Evolutionary conservation across 495 filamentous ascomycete genomes (phyloP).

Genomic region (Aspergillus avenaceus): DNA sequence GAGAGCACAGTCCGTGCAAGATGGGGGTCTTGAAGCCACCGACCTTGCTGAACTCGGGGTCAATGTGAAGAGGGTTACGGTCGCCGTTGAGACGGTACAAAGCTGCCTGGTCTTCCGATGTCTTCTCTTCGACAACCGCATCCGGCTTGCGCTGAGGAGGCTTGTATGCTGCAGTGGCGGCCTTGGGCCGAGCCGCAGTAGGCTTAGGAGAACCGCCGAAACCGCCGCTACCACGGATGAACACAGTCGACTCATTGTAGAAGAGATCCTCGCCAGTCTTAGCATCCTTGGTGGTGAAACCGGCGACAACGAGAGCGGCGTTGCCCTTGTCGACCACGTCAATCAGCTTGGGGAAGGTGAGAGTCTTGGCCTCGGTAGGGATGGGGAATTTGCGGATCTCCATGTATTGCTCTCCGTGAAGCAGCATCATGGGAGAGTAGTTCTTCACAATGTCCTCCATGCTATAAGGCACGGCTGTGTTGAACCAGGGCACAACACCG

Average conservation of each 20-base stretch:
- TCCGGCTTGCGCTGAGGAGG: constrained; percentile 76
- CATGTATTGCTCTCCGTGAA: constrained; percentile 98
- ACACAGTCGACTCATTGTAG: constrained; percentile 91
- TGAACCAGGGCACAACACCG: constrained; percentile 91
- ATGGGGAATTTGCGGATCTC: constrained; percentile 93
- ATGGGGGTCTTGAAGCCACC: constrained; percentile 96
- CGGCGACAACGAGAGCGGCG: constrained; percentile 78
- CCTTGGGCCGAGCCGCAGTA: constrained; percentile 61
- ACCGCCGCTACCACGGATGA: constrained; percentile 88
- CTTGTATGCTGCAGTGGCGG: constrained; percentile 71
- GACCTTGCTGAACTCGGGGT: constrained; percentile 89
- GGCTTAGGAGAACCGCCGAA: constrained; percentile 86
- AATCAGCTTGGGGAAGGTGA: constrained; percentile 81
- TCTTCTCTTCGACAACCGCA: constrained; percentile 80
- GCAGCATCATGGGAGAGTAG: constrained; percentile 97
- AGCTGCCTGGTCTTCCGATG: constrained; percentile 88
- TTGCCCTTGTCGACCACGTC: constrained; percentile 95
- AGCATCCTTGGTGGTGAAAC: constrained; percentile 75
- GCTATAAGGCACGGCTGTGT: constrained; percentile 74
- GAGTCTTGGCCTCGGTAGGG: constrained; percentile 76
- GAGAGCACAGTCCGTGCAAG: constrained; percentile 92
- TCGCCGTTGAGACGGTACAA: constrained; percentile 94
- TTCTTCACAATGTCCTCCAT: constrained; percentile 84
- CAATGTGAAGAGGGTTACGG: constrained; percentile 91
- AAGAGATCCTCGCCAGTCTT: constrained; percentile 82